phyloP scores from a whole-genome alignment of 208 protist species.

The Leishmania guyanensis region DNA sequence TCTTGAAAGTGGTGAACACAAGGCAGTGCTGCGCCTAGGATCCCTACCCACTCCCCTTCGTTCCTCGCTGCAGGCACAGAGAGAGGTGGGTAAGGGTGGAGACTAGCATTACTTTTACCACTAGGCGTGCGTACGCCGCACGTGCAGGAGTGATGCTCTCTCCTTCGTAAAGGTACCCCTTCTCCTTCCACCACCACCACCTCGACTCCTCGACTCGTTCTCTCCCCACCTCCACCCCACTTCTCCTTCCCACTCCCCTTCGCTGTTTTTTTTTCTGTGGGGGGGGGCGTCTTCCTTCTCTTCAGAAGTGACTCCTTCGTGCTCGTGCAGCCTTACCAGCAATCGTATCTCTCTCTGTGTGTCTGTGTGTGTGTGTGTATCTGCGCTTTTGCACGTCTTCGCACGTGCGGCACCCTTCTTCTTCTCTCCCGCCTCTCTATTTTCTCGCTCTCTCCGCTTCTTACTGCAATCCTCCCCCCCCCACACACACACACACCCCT shows the following conservation, averaged over 20 bases:
- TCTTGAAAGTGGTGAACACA: not conserved
- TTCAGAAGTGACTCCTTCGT: not conserved
- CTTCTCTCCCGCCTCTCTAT: not conserved
- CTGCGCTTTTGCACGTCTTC: not conserved
- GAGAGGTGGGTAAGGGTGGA: not conserved
- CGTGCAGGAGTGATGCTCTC: not conserved
- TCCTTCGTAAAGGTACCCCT: not conserved
- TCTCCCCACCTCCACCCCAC: not conserved
- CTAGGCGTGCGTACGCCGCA: not conserved
- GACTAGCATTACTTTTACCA: not conserved
- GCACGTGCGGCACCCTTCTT: not conserved
- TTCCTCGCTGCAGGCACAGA: not conserved
- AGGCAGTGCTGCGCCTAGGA: not conserved
- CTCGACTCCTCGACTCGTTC: not conserved
- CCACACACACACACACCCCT: not conserved
- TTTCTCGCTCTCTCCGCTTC: not conserved
- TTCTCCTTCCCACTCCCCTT: not conserved
- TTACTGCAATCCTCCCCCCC: not conserved
- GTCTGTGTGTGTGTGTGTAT: too few relatives aligned
- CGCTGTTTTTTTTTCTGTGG: not conserved
- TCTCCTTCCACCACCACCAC: not conserved
- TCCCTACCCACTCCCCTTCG: not conserved
- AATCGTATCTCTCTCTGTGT: too few relatives aligned
- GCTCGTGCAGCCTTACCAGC: not conserved
- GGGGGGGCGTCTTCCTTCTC: not conserved